A percentile compares a stretch with the other conserved stretches of the same genome.
These are phyloP conservation scores for Scheffersomyces lignosus DNA, from an alignment of 805 yeast species.

Conservation along the genomic window DNA sequence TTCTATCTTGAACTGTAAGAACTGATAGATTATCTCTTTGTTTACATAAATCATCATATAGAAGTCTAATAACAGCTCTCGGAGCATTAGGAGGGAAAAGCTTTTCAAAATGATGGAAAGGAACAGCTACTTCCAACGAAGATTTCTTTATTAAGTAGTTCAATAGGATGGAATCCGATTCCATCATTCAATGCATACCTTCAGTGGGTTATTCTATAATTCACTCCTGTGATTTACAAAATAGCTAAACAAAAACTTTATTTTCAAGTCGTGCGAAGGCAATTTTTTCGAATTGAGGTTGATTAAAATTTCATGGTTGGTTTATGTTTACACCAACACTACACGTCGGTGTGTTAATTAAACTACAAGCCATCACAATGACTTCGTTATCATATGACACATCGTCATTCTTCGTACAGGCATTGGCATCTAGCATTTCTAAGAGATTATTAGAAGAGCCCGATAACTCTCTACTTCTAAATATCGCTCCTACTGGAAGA, in stretches of 20 bases:
- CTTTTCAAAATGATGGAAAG: conserved; percentile 19
- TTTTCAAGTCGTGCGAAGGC: neutral
- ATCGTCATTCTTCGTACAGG: conserved; percentile 61
- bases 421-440: conserved; percentile 70
- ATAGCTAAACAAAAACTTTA: neutral
- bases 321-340: no score
- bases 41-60: conserved; percentile 13
- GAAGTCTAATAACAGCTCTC: conserved; percentile 2
- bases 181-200: conserved; percentile 10
- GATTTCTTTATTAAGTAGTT: conserved; percentile 19
- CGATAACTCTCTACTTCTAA: conserved; percentile 67
- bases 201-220: neutral
- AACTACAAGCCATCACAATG: no score
- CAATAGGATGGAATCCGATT: conserved; percentile 18
- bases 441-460: conserved; percentile 67
- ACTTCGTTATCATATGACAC: conserved; percentile 15
- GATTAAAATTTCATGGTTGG: neutral
- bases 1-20: conserved; percentile 6
- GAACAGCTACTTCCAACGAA: conserved; percentile 13
- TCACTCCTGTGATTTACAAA: neutral
- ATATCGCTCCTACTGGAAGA: conserved; percentile 72
- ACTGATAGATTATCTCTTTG: conserved; percentile 9
- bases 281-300: no score
- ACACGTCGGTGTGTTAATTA: no score
- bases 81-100: conserved; percentile 12